phyloP scores from a whole-genome alignment of 768 basidiomycete genomes.

The Kwoniella dendrophila region DNA sequence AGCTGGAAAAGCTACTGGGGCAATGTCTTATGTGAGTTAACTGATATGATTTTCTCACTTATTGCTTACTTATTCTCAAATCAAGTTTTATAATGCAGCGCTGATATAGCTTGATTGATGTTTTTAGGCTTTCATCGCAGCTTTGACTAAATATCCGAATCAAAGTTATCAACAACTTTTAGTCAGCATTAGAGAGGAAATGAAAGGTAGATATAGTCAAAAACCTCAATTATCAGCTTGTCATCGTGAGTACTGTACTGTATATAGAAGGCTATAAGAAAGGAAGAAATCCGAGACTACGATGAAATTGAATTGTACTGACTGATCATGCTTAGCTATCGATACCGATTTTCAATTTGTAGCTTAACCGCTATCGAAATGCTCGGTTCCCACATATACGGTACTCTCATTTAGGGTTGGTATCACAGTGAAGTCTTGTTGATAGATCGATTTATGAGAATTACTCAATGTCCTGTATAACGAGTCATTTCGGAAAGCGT shows the following conservation, averaged over 20 bases:
- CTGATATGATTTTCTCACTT: not conserved
- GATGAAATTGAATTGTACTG: not conserved
- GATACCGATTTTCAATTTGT: slow-evolving; percentile 43
- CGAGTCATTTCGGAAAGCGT: too few species aligned
- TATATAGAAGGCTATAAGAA: too few species aligned
- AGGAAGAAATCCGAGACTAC: too few species aligned
- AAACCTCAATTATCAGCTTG: slow-evolving; percentile 54
- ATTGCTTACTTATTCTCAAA: too few species aligned
- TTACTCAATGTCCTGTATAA: too few species aligned
- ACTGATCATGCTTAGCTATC: slow-evolving; percentile 28
- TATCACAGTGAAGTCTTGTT: too few species aligned
- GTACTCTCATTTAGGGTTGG: too few species aligned
- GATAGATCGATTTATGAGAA: too few species aligned
- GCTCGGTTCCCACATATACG: too few species aligned
- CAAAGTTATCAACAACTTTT: slow-evolving; percentile 54
- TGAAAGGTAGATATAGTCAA: slow-evolving; percentile 57
- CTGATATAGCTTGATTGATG: too few species aligned
- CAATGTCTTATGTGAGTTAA: slow-evolving; percentile 57
- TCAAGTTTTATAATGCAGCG: too few species aligned
- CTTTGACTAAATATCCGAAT: slow-evolving; percentile 56
- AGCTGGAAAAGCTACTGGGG: slow-evolving; percentile 60
- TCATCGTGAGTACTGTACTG: slow-evolving; percentile 37
- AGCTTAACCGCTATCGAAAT: slow-evolving; percentile 23
- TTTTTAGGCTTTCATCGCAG: slow-evolving; percentile 56
- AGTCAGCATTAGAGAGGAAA: slow-evolving; percentile 55